These are phyloP conservation scores for Aspergillus eucalypticola DNA, from an alignment of 2,329 filamentous ascomycete species.

Conservation along the genomic window DNA sequence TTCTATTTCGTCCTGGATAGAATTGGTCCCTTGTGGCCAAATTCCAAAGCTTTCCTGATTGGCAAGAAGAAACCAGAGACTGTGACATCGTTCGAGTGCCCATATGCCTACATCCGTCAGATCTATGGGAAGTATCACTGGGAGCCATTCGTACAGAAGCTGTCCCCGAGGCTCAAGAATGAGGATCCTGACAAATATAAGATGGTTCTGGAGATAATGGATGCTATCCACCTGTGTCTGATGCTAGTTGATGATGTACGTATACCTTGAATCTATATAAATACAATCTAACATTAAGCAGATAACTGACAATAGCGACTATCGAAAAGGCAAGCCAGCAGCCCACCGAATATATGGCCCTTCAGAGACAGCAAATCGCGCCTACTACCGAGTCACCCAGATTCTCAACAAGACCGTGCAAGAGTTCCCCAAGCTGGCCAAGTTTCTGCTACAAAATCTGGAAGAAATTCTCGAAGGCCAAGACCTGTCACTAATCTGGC, in stretches of 20 bases:
- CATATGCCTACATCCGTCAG: constrained; percentile 23
- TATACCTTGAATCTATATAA: background rate
- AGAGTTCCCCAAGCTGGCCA: constrained; percentile 17
- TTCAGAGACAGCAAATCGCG: constrained; percentile 26
- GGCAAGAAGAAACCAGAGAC: constrained; percentile 17
- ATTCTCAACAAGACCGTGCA: constrained; percentile 19
- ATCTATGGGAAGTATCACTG: constrained; percentile 25
- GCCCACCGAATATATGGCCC: constrained; percentile 24
- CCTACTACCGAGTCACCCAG: constrained; percentile 25
- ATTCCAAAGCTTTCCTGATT: constrained; percentile 18
- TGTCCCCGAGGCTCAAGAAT: constrained; percentile 18
- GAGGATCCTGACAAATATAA: constrained; percentile 19
- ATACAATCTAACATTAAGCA: background rate
- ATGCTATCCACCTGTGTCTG: constrained; percentile 25
- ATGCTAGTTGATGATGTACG: constrained; percentile 28
- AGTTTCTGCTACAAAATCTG: constrained; percentile 22
- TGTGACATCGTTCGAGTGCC: constrained; percentile 22
- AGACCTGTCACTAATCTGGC: constrained; percentile 26
- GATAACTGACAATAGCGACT: constrained; percentile 25
- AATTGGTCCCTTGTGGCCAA: constrained; percentile 14
- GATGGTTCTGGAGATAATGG: constrained; percentile 27
- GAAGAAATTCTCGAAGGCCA: constrained; percentile 26
- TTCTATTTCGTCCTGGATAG: constrained; percentile 14
- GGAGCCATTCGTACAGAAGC: constrained; percentile 24
- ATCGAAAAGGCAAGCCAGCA: constrained; percentile 22